Base-by-base conservation (phyloP, 257 asterid genomes). In the Solanum pennellii region DNA sequence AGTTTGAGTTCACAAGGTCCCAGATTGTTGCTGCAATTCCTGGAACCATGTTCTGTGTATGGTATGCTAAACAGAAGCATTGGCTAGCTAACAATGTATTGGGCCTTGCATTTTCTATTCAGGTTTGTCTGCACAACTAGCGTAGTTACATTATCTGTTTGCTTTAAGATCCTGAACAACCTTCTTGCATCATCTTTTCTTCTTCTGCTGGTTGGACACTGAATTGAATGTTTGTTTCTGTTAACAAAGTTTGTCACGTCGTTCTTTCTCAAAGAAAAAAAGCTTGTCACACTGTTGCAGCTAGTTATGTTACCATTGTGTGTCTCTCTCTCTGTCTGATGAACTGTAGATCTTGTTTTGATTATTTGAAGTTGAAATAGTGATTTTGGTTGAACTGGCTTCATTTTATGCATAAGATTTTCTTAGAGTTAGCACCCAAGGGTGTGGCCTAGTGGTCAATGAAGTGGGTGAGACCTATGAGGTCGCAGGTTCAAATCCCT, bases 91-190 rank as follows among this genome's bases (percentile, higher is more conserved):
- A 96, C 93, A 97, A 97, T 87, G 91, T 94, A 66, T 91, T 97
- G 95, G 99, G 99, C 76, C 98, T 96, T 62, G 96, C 99, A 49
- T 97, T 97, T 92, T 93, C 95, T 95, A 92, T 97, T 93, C 99
- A 96, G 98, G 98, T 97, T 84, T 68, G 84, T 73, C 85, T 47
- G 44, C 29, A 18, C 18, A 79, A 80, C 41, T 27, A 80, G 44
- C 68, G 21, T 14, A 25, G 68, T 80, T 80, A 10, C 85, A 1
- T 29, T 25, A 2, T 80, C 44, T 47, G 68, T 80, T 80, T 29
- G 44, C 44, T 80, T 80, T 80, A 39, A 27, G 2, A 80, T 80
- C 27, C 9, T 29, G 68, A 80, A 80, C 85, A 80, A 29, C 29
- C 68, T 29, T 80, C 68, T 29, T 27, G 31, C 3, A 47, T 37